A percentile compares a stretch with the other conserved stretches of the same genome.
Evolutionary conservation across 768 basidiomycete genomes (phyloP).

Genomic region (Pisolithus microcarpus): DNA sequence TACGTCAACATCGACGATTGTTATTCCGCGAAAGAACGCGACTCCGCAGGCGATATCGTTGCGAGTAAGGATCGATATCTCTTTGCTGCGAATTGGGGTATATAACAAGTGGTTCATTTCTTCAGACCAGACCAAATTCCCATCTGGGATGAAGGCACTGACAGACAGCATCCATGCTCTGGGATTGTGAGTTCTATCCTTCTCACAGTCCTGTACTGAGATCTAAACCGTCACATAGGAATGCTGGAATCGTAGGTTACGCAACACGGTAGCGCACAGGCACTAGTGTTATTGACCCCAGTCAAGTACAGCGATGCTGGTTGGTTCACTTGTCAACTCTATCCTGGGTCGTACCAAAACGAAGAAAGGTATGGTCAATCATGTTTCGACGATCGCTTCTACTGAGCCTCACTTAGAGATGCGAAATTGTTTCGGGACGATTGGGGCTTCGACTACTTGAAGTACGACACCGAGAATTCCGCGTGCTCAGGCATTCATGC

Average conservation of each 20-base stretch:
- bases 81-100: too few relatives aligned
- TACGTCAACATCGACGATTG: conserved; percentile 61
- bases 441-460: conserved; percentile 55
- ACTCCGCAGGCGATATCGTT: conserved; percentile 44
- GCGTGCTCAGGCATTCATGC: background rate
- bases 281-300: background rate
- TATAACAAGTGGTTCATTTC: too few relatives aligned
- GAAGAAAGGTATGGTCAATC: conserved; percentile 40
- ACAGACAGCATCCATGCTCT: conserved; percentile 49
- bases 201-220: background rate
- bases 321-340: conserved; percentile 59
- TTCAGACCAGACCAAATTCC: conserved; percentile 44
- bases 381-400: background rate
- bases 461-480: conserved; percentile 29
- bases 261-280: background rate
- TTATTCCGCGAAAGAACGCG: conserved; percentile 53
- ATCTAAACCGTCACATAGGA: conserved; percentile 27
- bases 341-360: conserved; percentile 62
- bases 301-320: conserved; percentile 60
- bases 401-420: conserved; percentile 34
- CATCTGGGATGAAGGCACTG: conserved; percentile 50
- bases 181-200: conserved; percentile 42
- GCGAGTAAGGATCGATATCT: conserved; percentile 31
- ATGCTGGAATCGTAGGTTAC: conserved; percentile 52
- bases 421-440: conserved; percentile 45